These are phyloP conservation scores for Hanseniaspora pseudoguilliermondii DNA, from an alignment of 805 yeast species.

Conservation along the genomic window DNA sequence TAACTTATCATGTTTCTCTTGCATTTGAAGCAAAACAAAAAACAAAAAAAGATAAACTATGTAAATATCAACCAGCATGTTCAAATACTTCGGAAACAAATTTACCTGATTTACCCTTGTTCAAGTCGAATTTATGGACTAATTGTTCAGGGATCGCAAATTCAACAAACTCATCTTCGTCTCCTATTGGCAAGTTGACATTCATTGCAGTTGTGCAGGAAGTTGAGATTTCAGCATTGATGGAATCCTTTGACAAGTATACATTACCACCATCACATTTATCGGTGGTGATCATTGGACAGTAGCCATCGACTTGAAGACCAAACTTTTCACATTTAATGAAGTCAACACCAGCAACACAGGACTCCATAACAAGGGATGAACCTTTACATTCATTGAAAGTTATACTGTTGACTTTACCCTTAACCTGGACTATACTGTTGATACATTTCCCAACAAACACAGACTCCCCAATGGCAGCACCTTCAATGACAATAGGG, in stretches of 20 bases:
- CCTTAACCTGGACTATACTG: slow-evolving; percentile 67
- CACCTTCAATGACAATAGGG: slow-evolving; percentile 53
- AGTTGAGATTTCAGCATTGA: slow-evolving; percentile 66
- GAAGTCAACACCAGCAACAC: slow-evolving; percentile 78
- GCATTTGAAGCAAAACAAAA: no score
- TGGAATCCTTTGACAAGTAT: slow-evolving; percentile 60
- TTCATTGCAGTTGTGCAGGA: slow-evolving; percentile 78
- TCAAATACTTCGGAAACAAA: slow-evolving; percentile 63
- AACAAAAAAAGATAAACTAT: no score
- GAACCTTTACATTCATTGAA: slow-evolving; percentile 57
- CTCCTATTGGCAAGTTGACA: slow-evolving; percentile 64
- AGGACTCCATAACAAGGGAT: slow-evolving; percentile 70
- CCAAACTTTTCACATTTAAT: slow-evolving; percentile 74
- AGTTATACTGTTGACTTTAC: slow-evolving; percentile 83
- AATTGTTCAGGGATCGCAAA: slow-evolving; percentile 85
- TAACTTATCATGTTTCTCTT: not conserved
- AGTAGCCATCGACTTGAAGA: slow-evolving; percentile 66
- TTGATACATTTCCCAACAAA: slow-evolving; percentile 73
- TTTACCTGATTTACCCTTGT: slow-evolving; percentile 36
- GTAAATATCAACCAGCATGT: slow-evolving; percentile 48
- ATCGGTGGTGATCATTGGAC: slow-evolving; percentile 78
- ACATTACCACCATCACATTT: slow-evolving; percentile 77
- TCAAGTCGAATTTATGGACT: slow-evolving; percentile 42
- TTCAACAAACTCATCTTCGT: slow-evolving; percentile 63
- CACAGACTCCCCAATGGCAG: slow-evolving; percentile 70